Evolutionary conservation across 2,329 filamentous ascomycete genomes (phyloP), one percentile per base, ranked within the genome.

Genomic region (Colletotrichum sp.): DNA sequence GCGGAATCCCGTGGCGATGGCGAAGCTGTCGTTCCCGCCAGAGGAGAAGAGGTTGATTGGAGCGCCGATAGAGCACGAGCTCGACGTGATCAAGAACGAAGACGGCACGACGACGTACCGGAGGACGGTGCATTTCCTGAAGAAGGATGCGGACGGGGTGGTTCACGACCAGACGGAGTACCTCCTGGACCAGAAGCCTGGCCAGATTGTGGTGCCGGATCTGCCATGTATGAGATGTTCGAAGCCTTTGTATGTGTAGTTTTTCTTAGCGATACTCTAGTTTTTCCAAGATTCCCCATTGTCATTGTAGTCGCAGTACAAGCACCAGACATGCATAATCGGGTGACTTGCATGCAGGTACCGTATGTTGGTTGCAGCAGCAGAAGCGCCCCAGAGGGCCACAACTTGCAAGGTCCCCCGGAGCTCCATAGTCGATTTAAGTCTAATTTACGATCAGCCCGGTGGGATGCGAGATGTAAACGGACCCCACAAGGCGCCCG

Each of bases 141-240:
- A 18, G 28, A 61, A 60, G 15, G 36, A 52, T 13, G 34, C 64
- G 1, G 39, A 68, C 1, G 71, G 75, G 10, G 22, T 61, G 18
- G 30, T 61, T 15, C 39, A 68, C 8, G 30, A 28, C 8, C 61
- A 62, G 27, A 70, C 64, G 4, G 71, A 76, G 32, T 69, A 75
- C 4, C 39, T 76, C 34, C 66, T 68, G 28, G 71, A 76, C 34
- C 61, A 55, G 8, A 68, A 68, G 30, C 34, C 67, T 8, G 71
- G 71, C 3, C 67, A 43, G 3, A 15, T 62, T 2, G 10, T 68
- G 25, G 15, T 27, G 16, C 66, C 52, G 10, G 27, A 65, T 12
- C 30, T 70, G 22, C 66, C 71, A 32, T 70, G 58, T 30, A 74
- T 74, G 71, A 64, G 71, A 30, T 74, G 66, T 48, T 62, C 71